Percentiles rank a stretch among this genome's conserved stretches.
Conservation (phyloP, 169 alveolate species). For the Blepharisma undulans region DNA sequence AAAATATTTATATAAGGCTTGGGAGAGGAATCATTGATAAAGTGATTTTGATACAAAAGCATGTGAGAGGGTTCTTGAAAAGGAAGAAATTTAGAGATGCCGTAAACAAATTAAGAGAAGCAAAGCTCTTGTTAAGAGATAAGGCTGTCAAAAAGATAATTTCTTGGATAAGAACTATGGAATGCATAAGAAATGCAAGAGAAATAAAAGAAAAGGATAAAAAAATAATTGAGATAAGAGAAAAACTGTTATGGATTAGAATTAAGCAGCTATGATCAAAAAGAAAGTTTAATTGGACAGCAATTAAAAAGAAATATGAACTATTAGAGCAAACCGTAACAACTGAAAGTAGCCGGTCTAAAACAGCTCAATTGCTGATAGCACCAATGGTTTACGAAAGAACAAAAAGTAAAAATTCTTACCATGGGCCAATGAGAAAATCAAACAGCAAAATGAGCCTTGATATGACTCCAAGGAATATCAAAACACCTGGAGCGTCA, state of each 20-base stretch:
- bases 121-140: neutral
- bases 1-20: neutral
- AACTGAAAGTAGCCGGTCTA: neutral
- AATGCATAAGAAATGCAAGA: neutral
- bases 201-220: neutral
- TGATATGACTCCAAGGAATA: neutral
- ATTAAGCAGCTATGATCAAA: neutral
- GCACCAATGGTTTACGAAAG: neutral
- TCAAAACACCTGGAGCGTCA: neutral
- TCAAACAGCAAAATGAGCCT: neutral
- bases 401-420: neutral
- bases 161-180: neutral
- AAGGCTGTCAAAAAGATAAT: neutral
- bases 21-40: neutral
- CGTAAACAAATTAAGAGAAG: neutral
- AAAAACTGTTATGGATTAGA: neutral
- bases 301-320: neutral
- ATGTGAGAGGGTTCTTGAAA: neutral
- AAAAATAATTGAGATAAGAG: neutral
- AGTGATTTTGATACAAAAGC: neutral
- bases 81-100: neutral
- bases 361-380: neutral
- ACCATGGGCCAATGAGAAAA: neutral
- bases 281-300: neutral
- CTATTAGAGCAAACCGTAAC: neutral